Conservation (phyloP, 106 monocot genomes). For the Alisma plantagoaquatica region DNA sequence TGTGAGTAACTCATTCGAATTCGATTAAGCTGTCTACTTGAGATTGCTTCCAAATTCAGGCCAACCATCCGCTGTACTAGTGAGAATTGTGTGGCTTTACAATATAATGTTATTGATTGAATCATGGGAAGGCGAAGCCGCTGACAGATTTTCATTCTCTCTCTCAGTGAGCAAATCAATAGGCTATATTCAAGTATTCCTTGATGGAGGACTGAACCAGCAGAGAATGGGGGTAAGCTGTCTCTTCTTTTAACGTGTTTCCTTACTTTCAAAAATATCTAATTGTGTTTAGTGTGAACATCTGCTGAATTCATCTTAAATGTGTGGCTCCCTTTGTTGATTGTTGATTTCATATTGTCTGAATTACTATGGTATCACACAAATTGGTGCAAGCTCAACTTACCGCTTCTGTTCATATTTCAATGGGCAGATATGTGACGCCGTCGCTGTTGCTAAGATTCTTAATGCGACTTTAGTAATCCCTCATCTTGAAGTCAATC, state of each 20-base stretch:
- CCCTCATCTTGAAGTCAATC: conserved; percentile 81
- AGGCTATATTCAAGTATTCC: conserved; percentile 89
- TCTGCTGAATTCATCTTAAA: neutral
- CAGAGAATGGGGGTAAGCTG: conserved; percentile 88
- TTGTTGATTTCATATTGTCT: no score
- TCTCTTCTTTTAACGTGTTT: conserved; percentile 5
- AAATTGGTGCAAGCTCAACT: no score
- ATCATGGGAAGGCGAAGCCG: conserved; percentile 24
- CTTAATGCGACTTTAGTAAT: conserved; percentile 89
- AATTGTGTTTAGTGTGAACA: neutral
- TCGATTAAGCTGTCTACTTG: neutral
- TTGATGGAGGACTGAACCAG: conserved; percentile 92
- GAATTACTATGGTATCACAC: no score
- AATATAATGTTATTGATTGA: neutral
- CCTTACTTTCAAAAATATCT: neutral
- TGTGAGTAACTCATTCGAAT: conserved; percentile 20
- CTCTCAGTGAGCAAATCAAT: conserved; percentile 15
- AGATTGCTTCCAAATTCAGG: neutral
- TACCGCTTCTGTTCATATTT: no score
- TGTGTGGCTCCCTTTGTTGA: neutral
- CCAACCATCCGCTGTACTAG: neutral
- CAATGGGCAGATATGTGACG: conserved; percentile 98
- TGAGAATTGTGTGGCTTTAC: neutral
- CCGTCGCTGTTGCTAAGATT: conserved; percentile 90
- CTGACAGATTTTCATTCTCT: no score